These are phyloP conservation scores for Whalleya microplaca DNA, from an alignment of 2,329 filamentous ascomycete genomes.

Conservation along the genomic window DNA sequence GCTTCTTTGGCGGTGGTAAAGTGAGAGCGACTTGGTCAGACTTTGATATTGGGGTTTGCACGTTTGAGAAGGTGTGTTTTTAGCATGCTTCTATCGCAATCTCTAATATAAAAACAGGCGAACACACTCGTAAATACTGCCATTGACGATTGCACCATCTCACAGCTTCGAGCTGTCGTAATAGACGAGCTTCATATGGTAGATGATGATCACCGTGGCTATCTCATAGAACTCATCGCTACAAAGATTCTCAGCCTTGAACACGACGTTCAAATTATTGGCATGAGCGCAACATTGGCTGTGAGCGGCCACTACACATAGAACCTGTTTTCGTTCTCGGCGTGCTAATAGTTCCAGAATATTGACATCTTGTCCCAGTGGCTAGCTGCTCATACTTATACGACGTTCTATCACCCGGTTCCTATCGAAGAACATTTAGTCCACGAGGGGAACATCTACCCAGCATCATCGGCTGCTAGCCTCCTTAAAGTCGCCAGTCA, in stretches of 20 bases:
- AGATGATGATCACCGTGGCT: slow-evolving; percentile 75
- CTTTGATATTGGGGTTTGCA: slow-evolving; percentile 78
- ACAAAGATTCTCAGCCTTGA: slow-evolving; percentile 73
- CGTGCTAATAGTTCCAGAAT: slow-evolving; percentile 54
- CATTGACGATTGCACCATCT: slow-evolving; percentile 70
- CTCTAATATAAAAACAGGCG: slow-evolving; percentile 52
- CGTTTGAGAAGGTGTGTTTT: slow-evolving; percentile 69
- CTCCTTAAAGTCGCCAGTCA: slow-evolving; percentile 62
- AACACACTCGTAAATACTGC: slow-evolving; percentile 75
- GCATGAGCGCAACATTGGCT: slow-evolving; percentile 79
- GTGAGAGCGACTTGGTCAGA: slow-evolving; percentile 70
- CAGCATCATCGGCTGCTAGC: slow-evolving; percentile 59
- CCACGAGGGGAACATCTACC: slow-evolving; percentile 70
- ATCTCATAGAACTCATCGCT: slow-evolving; percentile 73
- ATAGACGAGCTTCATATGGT: slow-evolving; percentile 84
- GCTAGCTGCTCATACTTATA: slow-evolving; percentile 72
- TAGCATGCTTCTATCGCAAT: slow-evolving; percentile 3
- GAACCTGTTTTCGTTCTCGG: background rate
- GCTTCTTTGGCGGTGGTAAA: slow-evolving; percentile 76
- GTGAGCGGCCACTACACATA: slow-evolving; percentile 47
- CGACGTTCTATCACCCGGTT: slow-evolving; percentile 74
- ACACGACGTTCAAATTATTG: slow-evolving; percentile 70
- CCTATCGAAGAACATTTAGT: slow-evolving; percentile 77
- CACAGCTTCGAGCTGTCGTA: slow-evolving; percentile 68
- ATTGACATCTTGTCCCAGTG: slow-evolving; percentile 70